These are phyloP conservation scores for Spathaspora gorwiae DNA, from an alignment of 805 yeast genomes.

Conservation along the genomic window DNA sequence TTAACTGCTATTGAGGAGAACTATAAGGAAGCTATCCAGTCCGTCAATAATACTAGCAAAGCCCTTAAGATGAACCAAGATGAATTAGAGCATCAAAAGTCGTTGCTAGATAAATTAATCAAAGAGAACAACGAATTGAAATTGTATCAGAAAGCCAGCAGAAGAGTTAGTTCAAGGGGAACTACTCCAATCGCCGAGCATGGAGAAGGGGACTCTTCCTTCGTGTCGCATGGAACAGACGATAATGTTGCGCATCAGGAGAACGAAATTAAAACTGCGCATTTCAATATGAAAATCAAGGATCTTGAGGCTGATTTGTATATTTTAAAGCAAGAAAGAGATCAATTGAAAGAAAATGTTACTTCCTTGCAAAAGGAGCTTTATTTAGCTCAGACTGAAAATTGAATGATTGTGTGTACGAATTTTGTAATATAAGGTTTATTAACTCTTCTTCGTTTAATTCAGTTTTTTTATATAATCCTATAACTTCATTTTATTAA, in stretches of 20 bases:
- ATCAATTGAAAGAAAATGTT: conserved; percentile 64
- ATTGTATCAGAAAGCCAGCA: conserved; percentile 43
- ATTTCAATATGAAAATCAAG: conserved; percentile 69
- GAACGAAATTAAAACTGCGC: conserved; percentile 40
- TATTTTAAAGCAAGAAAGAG: conserved; percentile 79
- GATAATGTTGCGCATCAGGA: conserved; percentile 6
- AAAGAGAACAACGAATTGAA: conserved; percentile 68
- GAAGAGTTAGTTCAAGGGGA: conserved; percentile 27
- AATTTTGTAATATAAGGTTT: too few species aligned
- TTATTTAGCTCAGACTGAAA: conserved; percentile 16
- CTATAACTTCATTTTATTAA: too few species aligned
- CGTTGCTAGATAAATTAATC: conserved; percentile 48
- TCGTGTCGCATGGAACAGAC: conserved; percentile 20
- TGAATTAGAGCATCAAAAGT: conserved; percentile 61
- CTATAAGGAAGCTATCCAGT: conserved; percentile 66
- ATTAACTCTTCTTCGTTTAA: too few species aligned
- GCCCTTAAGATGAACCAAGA: conserved; percentile 72
- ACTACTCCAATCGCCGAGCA: conserved; percentile 20
- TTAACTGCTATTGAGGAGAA: conserved; percentile 51
- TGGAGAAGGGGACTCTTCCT: not conserved
- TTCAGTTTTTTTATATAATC: too few species aligned
- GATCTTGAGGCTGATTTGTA: conserved; percentile 82
- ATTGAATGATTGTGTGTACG: not conserved
- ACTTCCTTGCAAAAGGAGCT: conserved; percentile 56
- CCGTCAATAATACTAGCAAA: conserved; percentile 67